Conservation (phyloP, 2,329 filamentous ascomycete species). For the Aspergillus glaucus region DNA sequence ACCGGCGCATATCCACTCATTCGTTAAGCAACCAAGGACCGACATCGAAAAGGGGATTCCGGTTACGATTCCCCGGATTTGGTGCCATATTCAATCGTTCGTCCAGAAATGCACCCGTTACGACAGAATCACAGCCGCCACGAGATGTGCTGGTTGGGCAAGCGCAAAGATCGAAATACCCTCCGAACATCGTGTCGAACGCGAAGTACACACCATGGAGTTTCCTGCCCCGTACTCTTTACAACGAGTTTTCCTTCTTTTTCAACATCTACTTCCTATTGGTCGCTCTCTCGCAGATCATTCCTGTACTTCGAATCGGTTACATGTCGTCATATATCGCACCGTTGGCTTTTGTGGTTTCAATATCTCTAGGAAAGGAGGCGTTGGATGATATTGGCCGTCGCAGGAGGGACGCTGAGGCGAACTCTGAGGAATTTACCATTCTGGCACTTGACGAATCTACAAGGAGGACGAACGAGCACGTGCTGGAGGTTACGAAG, state of each 20-base stretch:
- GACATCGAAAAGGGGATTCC: conserved; percentile 46
- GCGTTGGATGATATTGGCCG: conserved; percentile 88
- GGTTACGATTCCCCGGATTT: conserved; percentile 56
- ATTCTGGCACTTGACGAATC: conserved; percentile 62
- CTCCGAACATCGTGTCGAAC: conserved; percentile 87
- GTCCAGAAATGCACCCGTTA: conserved; percentile 34
- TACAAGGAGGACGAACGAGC: conserved; percentile 6
- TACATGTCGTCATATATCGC: conserved; percentile 93
- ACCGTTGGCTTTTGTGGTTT: conserved; percentile 82
- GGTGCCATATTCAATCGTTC: conserved; percentile 16
- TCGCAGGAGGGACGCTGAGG: conserved; percentile 80
- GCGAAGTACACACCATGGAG: conserved; percentile 95
- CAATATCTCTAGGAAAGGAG: conserved; percentile 91
- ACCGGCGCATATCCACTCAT: conserved; percentile 35
- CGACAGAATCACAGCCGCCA: conserved; percentile 47
- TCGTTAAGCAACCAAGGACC: conserved; percentile 29
- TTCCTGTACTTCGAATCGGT: conserved; percentile 82
- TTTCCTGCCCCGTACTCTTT: conserved; percentile 88
- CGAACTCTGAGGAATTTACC: conserved; percentile 84
- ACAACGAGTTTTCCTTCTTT: conserved; percentile 99
- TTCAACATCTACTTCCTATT: conserved; percentile 99
- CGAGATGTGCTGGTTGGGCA: conserved; percentile 71
- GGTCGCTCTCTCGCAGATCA: conserved; percentile 87
- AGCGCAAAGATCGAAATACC: conserved; percentile 67
- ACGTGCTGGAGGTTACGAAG: conserved; percentile 62